Evolutionary conservation across 805 yeast species (phyloP).

Genomic region (Torulaspora franciscae): DNA sequence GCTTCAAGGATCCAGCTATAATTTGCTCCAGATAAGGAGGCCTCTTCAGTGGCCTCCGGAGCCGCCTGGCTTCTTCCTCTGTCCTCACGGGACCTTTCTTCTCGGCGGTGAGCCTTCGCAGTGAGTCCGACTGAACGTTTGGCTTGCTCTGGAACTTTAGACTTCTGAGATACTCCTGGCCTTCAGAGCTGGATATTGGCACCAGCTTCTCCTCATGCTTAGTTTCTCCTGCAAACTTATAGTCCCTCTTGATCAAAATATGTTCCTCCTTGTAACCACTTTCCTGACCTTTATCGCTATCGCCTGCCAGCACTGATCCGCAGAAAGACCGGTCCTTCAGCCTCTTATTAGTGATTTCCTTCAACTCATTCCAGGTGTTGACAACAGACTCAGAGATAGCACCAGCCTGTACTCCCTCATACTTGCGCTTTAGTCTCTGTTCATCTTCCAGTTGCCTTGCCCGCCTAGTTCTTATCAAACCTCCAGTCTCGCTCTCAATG

Average conservation of each 20-base stretch:
- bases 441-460: constrained; percentile 48
- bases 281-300: constrained; percentile 6
- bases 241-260: constrained; percentile 68
- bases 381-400: constrained; percentile 41
- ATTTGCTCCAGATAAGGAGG: constrained; percentile 75
- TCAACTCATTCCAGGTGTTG: constrained; percentile 53
- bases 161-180: constrained; percentile 68
- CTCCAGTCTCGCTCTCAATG: constrained; percentile 55
- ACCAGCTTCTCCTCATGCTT: constrained; percentile 76
- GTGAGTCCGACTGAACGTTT: constrained; percentile 13
- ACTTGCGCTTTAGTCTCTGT: constrained; percentile 26
- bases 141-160: constrained; percentile 36
- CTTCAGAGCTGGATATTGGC: constrained; percentile 75
- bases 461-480: constrained; percentile 64
- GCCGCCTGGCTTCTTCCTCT: constrained; percentile 7
- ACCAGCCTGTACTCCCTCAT: constrained; percentile 29
- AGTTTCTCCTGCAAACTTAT: constrained; percentile 85
- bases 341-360: constrained; percentile 33
- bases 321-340: constrained; percentile 23
- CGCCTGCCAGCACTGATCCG: constrained; percentile 24
- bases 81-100: neutral
- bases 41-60: constrained; percentile 60
- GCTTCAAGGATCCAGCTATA: constrained; percentile 59
- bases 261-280: constrained; percentile 38
- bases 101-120: neutral